phyloP scores from a whole-genome alignment of 2,329 filamentous ascomycete genomes.

The Juglanconis sp. region DNA sequence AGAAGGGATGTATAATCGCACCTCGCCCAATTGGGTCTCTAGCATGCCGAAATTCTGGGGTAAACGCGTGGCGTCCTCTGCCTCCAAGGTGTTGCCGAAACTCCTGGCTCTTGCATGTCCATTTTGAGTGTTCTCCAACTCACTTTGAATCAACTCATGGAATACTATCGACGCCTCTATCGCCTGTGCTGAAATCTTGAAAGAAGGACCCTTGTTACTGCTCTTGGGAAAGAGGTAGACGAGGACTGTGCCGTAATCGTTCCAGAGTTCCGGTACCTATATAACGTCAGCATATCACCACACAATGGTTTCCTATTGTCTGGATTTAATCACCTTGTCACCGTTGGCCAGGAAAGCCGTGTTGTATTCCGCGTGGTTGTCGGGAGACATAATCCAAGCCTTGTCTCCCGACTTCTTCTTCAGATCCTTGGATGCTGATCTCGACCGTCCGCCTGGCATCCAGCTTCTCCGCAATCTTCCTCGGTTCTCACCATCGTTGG shows the following conservation, averaged over 20 bases:
- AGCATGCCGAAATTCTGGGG: slow-evolving; percentile 18
- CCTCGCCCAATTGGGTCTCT: slow-evolving; percentile 36
- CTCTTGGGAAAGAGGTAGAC: slow-evolving; percentile 55
- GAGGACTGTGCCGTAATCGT: slow-evolving; percentile 54
- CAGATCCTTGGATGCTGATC: slow-evolving; percentile 45
- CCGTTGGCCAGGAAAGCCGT: slow-evolving; percentile 47
- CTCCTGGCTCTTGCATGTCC: slow-evolving; percentile 38
- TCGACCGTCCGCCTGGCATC: slow-evolving; percentile 50
- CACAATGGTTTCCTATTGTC: neutral
- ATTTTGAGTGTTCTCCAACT: slow-evolving; percentile 33
- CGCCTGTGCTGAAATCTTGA: slow-evolving; percentile 55
- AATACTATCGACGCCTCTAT: slow-evolving; percentile 54
- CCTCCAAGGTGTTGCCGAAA: slow-evolving; percentile 46
- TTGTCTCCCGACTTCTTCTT: slow-evolving; percentile 18
- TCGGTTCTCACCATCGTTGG: slow-evolving; percentile 34
- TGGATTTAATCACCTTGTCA: slow-evolving; percentile 45
- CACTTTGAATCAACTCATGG: slow-evolving; percentile 48
- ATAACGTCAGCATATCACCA: slow-evolving; percentile 11
- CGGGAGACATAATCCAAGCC: slow-evolving; percentile 56
- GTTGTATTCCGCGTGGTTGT: slow-evolving; percentile 54
- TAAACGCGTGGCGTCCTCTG: slow-evolving; percentile 40
- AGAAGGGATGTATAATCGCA: slow-evolving; percentile 53
- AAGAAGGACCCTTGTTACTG: slow-evolving; percentile 52
- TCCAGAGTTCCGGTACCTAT: slow-evolving; percentile 65
- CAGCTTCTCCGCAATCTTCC: slow-evolving; percentile 51